phyloP scores from a whole-genome alignment of 2,329 filamentous ascomycete genomes.

The Pseudogymnoascus sp. region DNA sequence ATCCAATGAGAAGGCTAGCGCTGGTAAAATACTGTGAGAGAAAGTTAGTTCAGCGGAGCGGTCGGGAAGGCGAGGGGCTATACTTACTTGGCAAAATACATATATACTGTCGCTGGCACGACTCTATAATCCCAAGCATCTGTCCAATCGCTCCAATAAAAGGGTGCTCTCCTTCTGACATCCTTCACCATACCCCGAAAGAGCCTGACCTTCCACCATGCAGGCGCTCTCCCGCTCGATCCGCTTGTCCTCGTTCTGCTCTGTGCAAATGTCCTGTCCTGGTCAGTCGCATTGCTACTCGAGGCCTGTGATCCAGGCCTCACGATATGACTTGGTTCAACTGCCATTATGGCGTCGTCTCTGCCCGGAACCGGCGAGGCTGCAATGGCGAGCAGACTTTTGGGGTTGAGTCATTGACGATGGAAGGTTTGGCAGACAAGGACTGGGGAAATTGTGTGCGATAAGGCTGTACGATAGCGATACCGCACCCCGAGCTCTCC shows the following conservation, averaged over 20 bases:
- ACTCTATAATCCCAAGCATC: slow-evolving; percentile 90
- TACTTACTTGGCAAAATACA: slow-evolving; percentile 86
- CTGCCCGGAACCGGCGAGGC: background rate
- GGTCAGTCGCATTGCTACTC: background rate
- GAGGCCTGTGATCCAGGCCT: background rate
- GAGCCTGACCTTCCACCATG: slow-evolving; percentile 67
- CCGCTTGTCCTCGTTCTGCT: background rate
- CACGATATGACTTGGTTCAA: background rate
- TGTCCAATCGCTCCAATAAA: slow-evolving; percentile 71
- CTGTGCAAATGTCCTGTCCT: background rate
- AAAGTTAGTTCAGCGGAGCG: slow-evolving; percentile 12
- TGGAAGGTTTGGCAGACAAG: background rate
- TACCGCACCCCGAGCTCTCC: background rate
- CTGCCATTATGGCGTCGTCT: background rate
- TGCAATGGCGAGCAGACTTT: background rate
- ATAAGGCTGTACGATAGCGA: background rate
- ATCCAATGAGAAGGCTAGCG: slow-evolving; percentile 80
- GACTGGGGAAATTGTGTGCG: background rate
- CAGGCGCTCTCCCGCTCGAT: background rate
- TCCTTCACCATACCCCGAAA: slow-evolving; percentile 78
- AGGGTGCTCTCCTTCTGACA: slow-evolving; percentile 64
- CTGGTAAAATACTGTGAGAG: slow-evolving; percentile 64
- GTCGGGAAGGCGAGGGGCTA: slow-evolving; percentile 8
- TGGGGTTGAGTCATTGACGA: background rate
- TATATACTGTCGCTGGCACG: slow-evolving; percentile 78